Conservation (phyloP, 2,329 filamentous ascomycete species). For the Monilinia laxa region DNA sequence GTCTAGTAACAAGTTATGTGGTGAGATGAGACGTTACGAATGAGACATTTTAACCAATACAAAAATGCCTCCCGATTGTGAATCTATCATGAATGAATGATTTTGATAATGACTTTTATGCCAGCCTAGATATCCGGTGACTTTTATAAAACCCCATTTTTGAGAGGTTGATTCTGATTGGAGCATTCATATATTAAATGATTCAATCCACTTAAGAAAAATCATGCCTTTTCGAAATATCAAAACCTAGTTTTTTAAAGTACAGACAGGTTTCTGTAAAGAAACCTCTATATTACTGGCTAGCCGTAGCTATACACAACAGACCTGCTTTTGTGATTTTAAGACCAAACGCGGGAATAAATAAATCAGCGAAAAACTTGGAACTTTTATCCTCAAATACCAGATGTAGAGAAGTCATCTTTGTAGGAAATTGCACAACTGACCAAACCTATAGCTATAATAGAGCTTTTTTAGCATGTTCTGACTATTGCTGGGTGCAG, state of each 20-base stretch:
- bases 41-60: too few species aligned
- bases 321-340: background rate
- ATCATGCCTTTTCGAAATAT: too few species aligned
- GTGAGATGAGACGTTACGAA: background rate
- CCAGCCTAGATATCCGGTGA: too few species aligned
- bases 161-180: too few species aligned
- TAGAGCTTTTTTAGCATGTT: background rate
- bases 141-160: too few species aligned
- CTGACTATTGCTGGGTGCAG: background rate
- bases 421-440: background rate
- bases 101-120: too few species aligned
- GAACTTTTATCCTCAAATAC: background rate
- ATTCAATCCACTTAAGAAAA: too few species aligned
- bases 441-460: background rate
- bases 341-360: background rate
- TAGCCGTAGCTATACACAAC: too few species aligned
- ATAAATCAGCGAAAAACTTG: background rate
- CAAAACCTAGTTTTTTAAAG: too few species aligned
- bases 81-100: background rate
- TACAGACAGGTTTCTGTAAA: too few species aligned
- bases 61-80: background rate
- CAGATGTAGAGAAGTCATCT: background rate
- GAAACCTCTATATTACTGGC: too few species aligned
- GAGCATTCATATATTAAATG: too few species aligned
- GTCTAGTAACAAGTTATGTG: background rate